Conservation (phyloP, 441 rosid species). For the Gossypium trilobum region DNA sequence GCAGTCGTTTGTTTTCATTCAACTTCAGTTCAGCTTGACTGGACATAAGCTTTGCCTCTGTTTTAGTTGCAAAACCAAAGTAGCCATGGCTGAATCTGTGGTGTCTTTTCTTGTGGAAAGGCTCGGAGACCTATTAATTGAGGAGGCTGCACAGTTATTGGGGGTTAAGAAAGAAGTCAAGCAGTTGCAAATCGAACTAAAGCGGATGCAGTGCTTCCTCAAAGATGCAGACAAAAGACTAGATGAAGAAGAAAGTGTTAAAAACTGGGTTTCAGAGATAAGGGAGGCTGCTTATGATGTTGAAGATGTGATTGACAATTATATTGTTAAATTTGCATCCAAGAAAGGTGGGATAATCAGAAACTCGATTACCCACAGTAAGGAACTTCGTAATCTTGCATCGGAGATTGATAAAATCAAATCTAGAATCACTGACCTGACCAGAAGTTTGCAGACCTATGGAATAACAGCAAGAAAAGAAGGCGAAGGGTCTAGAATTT, state of each 20-base stretch:
- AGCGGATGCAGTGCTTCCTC: constrained; percentile 20
- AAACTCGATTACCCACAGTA: background rate
- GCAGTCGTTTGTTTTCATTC: background rate
- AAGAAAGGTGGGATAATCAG: background rate
- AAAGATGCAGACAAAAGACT: constrained; percentile 20
- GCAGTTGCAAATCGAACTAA: constrained; percentile 11
- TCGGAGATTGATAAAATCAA: constrained; percentile 11
- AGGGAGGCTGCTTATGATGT: constrained; percentile 21
- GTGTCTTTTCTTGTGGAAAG: constrained; percentile 13
- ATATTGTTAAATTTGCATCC: constrained; percentile 7
- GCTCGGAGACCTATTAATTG: constrained; percentile 1
- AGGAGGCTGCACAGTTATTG: constrained; percentile 5
- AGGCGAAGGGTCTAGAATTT: constrained; percentile 3
- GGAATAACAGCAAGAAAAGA: constrained; percentile 3
- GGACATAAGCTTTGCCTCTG: background rate
- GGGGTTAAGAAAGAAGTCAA: constrained; percentile 4
- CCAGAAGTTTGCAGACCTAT: constrained; percentile 14
- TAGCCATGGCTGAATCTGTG: constrained; percentile 15
- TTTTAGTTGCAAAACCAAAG: background rate
- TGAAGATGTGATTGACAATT: constrained; percentile 20
- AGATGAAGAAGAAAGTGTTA: constrained; percentile 1
- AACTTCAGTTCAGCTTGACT: background rate
- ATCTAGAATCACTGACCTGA: constrained; percentile 11
- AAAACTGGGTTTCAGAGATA: constrained; percentile 19
- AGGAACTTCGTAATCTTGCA: constrained; percentile 9